Base-by-base conservation (phyloP, 2,329 filamentous ascomycete species). In the Pyrenophora tritici-repentis region DNA sequence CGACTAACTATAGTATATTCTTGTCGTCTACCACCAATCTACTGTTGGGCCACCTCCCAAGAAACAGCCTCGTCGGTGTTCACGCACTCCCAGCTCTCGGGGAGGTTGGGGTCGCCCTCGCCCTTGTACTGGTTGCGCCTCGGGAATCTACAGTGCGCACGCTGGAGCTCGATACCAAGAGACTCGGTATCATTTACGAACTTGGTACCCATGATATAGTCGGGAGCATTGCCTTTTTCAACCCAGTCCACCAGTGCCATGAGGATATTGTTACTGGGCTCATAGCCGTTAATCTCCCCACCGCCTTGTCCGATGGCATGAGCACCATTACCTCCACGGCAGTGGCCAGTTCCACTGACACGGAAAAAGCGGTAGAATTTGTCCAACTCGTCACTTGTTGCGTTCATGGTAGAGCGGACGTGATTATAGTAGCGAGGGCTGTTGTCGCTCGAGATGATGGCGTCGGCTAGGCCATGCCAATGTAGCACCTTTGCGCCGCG, bases 271-370 rank as follows among this genome's bases (percentile, higher is more conserved):
- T 75, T 62, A 5, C 74, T 61, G 0, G 74, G 70, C 13, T 78
- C 70, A 9, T 65, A 40, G 17, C 68, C 65, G 9, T 64, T 59
- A 2, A 60, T 37, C 14, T 58, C 56, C 3, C 34, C 35, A n/a
- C 37, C 29, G 6, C 24, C 24, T 43, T 73, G 70, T 2, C 73
- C 72, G 33, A 75, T 70, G 6, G 53, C 63, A 39, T 63, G 67
- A 1, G 80, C 80, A 1, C 81, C 80, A 1, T 67, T 69, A 6
- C 82, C 82, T 5, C 76, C 75, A 26, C 52, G 55, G 60, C 81
- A 84, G 63, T 84, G 82, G 2, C 66, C 72, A 71, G 82, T 80
- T 6, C 81, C 83, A 50, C 65, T 78, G 64, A 79, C 79, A 26
- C 75, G 74, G 71, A 84, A 84, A 65, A 75, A 78, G 40, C 81